Evolutionary conservation across 2,329 filamentous ascomycete species (phyloP).

Genomic region (Fusarium veterinarium): DNA sequence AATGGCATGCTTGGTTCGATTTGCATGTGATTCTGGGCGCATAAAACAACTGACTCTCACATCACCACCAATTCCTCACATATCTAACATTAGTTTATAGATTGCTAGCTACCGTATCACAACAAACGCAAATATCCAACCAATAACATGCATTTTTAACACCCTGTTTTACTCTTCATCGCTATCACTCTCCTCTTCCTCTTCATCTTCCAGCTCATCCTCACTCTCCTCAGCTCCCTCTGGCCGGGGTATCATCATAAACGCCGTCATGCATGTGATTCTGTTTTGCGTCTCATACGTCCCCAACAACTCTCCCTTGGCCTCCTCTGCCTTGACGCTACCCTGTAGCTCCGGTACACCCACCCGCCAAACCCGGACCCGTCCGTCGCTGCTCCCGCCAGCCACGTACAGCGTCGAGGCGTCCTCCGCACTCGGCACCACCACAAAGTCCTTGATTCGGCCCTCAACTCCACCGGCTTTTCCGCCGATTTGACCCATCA

Average conservation of each 20-base stretch:
- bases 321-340: slow-evolving; percentile 46
- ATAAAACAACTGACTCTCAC: slow-evolving; percentile 9
- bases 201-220: slow-evolving; percentile 59
- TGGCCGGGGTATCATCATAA: slow-evolving; percentile 80
- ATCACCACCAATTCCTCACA: background rate
- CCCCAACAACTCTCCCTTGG: slow-evolving; percentile 66
- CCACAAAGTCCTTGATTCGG: slow-evolving; percentile 89
- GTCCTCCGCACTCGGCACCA: slow-evolving; percentile 61
- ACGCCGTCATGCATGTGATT: slow-evolving; percentile 89
- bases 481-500: slow-evolving; percentile 83
- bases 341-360: slow-evolving; percentile 54
- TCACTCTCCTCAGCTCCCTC: slow-evolving; percentile 71
- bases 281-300: slow-evolving; percentile 87
- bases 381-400: slow-evolving; percentile 86
- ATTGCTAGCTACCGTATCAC: background rate
- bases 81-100: slow-evolving; percentile 16
- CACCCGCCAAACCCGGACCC: slow-evolving; percentile 81
- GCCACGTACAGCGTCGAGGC: slow-evolving; percentile 66
- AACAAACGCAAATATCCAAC: background rate
- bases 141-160: background rate
- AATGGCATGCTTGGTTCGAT: slow-evolving; percentile 17
- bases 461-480: slow-evolving; percentile 72
- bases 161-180: slow-evolving; percentile 45
- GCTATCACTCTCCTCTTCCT: slow-evolving; percentile 55
- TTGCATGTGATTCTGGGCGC: slow-evolving; percentile 41